phyloP scores from a whole-genome alignment of 768 basidiomycete genomes.

The Galerina marginata region DNA sequence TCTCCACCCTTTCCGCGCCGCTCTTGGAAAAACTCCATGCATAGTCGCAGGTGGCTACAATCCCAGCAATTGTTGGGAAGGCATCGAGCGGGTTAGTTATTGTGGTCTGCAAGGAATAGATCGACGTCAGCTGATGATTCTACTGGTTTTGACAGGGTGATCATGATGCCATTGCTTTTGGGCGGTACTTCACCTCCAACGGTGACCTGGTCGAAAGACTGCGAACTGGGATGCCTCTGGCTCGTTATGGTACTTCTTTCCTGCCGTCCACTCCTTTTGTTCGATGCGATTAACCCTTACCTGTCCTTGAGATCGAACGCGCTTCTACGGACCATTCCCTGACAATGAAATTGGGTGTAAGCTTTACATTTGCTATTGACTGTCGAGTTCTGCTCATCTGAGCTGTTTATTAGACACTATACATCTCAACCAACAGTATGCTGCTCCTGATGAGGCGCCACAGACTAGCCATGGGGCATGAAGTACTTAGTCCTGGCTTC shows the following conservation, averaged over 20 bases:
- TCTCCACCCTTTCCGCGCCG: constrained; percentile 18
- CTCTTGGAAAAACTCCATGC: constrained; percentile 15
- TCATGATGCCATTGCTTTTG: constrained; percentile 25
- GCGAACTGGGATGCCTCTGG: constrained; percentile 11
- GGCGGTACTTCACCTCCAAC: constrained; percentile 23
- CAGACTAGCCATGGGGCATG: constrained; percentile 20
- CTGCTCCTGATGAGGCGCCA: constrained; percentile 17
- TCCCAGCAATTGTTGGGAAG: constrained; percentile 24
- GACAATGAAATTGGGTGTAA: constrained; percentile 24
- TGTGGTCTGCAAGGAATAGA: neutral
- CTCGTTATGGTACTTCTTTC: constrained; percentile 13
- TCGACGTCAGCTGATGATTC: neutral
- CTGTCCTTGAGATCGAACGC: constrained; percentile 13
- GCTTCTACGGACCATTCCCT: constrained; percentile 24
- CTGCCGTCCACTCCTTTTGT: neutral
- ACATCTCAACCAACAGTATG: constrained; percentile 9
- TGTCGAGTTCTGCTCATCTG: neutral
- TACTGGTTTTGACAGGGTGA: constrained; percentile 8
- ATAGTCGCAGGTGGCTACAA: constrained; percentile 26
- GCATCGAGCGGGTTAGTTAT: constrained; percentile 18
- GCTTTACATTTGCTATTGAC: neutral
- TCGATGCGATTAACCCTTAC: neutral
- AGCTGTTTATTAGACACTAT: constrained; percentile 9
- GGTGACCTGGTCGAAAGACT: constrained; percentile 18
- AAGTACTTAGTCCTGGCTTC: too few species aligned